Conservation (phyloP, 2,329 filamentous ascomycete genomes). For the Claviceps spartinae region DNA sequence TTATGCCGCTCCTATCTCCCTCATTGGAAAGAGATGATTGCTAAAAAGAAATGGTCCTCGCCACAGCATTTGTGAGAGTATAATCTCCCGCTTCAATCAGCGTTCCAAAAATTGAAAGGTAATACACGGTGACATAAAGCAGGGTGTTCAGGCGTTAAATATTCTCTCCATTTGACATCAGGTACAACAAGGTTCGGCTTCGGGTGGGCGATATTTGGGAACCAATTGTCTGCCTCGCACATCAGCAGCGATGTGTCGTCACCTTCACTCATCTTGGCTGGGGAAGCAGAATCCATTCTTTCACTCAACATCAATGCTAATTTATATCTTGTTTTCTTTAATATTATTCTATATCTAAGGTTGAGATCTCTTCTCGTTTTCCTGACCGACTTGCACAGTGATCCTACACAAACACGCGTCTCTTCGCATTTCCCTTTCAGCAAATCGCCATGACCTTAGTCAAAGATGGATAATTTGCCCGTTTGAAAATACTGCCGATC, state of each 20-base stretch:
- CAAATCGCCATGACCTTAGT: background rate
- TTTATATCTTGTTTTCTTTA: too few relatives aligned
- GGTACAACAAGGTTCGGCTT: background rate
- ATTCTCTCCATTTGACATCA: background rate
- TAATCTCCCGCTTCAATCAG: background rate
- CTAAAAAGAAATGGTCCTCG: background rate
- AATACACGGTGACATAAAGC: background rate
- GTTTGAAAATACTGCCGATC: slow-evolving; percentile 3
- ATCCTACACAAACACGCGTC: background rate
- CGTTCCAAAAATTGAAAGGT: background rate
- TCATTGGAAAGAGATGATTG: background rate
- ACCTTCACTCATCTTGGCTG: background rate
- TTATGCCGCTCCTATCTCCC: slow-evolving; percentile 17
- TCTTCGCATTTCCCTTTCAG: background rate
- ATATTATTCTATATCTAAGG: too few relatives aligned
- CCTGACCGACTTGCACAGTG: background rate
- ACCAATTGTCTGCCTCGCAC: background rate
- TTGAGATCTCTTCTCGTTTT: too few relatives aligned
- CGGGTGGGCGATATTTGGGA: background rate
- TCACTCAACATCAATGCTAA: background rate
- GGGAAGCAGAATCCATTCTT: background rate
- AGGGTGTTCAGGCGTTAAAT: background rate
- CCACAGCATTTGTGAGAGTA: slow-evolving; percentile 7
- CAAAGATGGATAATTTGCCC: slow-evolving; percentile 2
- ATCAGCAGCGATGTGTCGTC: background rate